A percentile compares a stretch with the other conserved stretches of the same genome.
These are phyloP conservation scores for Trifolium dubium DNA, from an alignment of 306 rosid species.

Conservation along the genomic window DNA sequence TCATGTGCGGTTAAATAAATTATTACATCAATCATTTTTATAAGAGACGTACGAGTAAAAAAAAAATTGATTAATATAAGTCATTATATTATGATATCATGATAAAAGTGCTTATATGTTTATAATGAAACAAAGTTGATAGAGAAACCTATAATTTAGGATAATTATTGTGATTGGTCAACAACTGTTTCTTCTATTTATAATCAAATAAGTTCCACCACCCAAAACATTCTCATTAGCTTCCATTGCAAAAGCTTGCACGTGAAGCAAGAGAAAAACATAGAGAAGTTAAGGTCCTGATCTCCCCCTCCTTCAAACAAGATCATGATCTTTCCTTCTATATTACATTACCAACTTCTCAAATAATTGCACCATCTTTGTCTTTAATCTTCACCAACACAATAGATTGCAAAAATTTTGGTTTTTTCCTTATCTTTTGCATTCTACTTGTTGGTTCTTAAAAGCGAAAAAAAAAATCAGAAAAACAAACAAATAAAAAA, in stretches of 20 bases:
- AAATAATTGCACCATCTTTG: background rate
- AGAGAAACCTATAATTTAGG: slow-evolving; percentile 77
- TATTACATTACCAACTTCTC: background rate
- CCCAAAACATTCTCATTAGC: slow-evolving; percentile 42
- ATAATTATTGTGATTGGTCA: slow-evolving; percentile 21
- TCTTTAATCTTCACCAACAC: slow-evolving; percentile 21
- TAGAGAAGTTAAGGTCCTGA: slow-evolving; percentile 6
- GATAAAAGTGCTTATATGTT: background rate
- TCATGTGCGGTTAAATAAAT: too few species aligned
- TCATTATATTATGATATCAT: background rate
- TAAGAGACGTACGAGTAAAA: too few species aligned
- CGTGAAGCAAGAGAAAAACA: slow-evolving; percentile 28
- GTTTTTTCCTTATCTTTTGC: slow-evolving; percentile 11
- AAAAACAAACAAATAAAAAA: background rate
- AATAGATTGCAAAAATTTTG: slow-evolving; percentile 10
- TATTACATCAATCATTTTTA: too few species aligned
- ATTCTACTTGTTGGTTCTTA: slow-evolving; percentile 23
- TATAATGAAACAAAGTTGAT: background rate
- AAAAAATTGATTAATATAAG: background rate
- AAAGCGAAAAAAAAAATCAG: background rate
- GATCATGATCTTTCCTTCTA: slow-evolving; percentile 65
- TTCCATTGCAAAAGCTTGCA: slow-evolving; percentile 30
- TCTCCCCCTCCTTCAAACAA: slow-evolving; percentile 23
- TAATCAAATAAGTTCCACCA: slow-evolving; percentile 55
- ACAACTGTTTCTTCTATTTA: slow-evolving; percentile 51